Evolutionary conservation across 2,329 filamentous ascomycete genomes (phyloP), one percentile per base, ranked within the genome.

Genomic region (Mycocentrospora acerina): DNA sequence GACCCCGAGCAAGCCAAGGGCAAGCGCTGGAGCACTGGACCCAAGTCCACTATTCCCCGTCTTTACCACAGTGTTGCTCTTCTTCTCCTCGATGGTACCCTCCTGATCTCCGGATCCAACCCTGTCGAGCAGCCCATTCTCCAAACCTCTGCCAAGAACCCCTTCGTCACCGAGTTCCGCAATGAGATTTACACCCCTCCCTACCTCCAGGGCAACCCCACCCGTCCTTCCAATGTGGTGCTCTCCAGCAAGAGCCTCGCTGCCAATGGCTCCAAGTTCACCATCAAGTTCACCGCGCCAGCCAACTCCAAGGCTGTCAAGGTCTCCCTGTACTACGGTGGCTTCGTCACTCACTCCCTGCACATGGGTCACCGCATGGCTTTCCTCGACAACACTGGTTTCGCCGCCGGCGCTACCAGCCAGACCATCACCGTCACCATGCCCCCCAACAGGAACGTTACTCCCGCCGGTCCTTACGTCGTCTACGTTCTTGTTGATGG

Each of bases 281-380:
- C 57, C 7, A 63, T 81, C 46, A 64, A 57, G 5, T 80, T 81
- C 58, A 72, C 55, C 10, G 66, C 66, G 11, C 70, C 71, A 13
- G 47, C 64, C 26, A 66, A 62, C 29, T 68, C 72, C 2, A 66
- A 73, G 48, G 58, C 53, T 3, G 65, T 76, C 35, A 75, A 76
- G 53, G 69, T 81, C 13, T 65, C 68, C 3, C 69, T 82, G 14
- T 80, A 81, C 59, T 73, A 81, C 51, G 77, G 77, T 29, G 80
- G 80, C 5, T 82, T 79, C 49, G 75, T 81, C 28, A 82, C 80
- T 24, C 80, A 83, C 59, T 75, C 71, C 2, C 55, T 82, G 14
- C 79, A 82, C 55, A 82, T 82, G 80, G 77, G 78, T 29, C 78
- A 81, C 48, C 73, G 78, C 9, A 77, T 81, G 73, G 40, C 76